Conservation (phyloP, 352 stramenopile genomes). For the Blastocystis sp. region DNA sequence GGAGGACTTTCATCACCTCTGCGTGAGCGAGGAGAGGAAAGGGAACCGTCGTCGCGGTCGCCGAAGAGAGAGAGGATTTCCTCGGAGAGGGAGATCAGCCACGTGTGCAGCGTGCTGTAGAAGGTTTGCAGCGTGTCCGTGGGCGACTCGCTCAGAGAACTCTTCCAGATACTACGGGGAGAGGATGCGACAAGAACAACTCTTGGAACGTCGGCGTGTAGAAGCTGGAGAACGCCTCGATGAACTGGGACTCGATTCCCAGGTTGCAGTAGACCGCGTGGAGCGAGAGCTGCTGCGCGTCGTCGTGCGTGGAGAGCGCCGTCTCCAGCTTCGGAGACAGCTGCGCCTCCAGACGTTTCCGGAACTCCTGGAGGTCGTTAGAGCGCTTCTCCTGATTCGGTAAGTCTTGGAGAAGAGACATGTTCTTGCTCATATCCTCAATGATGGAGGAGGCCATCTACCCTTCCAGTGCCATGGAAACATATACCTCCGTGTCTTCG, state of each 20-base stretch:
- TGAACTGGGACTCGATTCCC: not conserved
- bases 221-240: not conserved
- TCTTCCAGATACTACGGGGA: not conserved
- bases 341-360: not conserved
- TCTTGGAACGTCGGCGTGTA: not conserved
- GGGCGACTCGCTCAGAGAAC: not conserved
- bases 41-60: not conserved
- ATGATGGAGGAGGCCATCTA: not conserved
- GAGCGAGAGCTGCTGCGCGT: not conserved
- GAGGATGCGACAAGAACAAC: not conserved
- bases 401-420: not conserved
- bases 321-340: not conserved
- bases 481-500: constrained; percentile 9
- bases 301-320: not conserved
- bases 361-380: not conserved
- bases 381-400: not conserved
- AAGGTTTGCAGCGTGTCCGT: not conserved
- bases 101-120: not conserved
- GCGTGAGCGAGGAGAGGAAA: not conserved
- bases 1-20: not conserved
- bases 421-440: not conserved
- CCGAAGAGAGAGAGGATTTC: not conserved
- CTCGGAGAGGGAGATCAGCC: not conserved
- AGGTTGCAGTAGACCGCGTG: not conserved
- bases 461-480: too few relatives aligned